Conservation (phyloP, 768 basidiomycete genomes). For the Calocera cornea region DNA sequence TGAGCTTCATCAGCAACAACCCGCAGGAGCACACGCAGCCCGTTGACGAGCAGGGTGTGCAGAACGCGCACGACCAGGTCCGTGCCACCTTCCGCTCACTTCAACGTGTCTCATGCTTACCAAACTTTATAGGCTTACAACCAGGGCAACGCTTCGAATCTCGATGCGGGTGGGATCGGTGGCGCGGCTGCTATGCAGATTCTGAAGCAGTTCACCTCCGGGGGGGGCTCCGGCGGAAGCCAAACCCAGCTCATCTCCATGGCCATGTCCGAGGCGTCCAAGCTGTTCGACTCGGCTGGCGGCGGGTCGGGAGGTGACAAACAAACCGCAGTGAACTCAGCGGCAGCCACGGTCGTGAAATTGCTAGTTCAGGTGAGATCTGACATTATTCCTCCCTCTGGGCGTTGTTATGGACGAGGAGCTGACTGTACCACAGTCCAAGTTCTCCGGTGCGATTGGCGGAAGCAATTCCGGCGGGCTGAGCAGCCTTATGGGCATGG, state of each 20-base stretch:
- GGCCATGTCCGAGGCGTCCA: conserved; percentile 68
- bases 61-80: conserved; percentile 37
- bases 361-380: conserved; percentile 39
- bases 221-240: conserved; percentile 31
- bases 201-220: conserved; percentile 54
- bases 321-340: conserved; percentile 74
- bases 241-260: conserved; percentile 60
- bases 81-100: background rate
- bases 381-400: conserved; percentile 12
- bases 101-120: background rate
- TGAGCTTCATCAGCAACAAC: conserved; percentile 36
- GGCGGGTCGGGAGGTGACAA: conserved; percentile 40
- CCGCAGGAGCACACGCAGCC: conserved; percentile 41
- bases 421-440: conserved; percentile 43
- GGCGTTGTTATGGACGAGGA: background rate
- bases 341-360: conserved; percentile 78
- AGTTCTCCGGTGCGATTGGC: conserved; percentile 36
- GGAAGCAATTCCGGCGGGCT: conserved; percentile 62
- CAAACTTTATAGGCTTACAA: conserved; percentile 38
- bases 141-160: conserved; percentile 34
- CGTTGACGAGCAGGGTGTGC: conserved; percentile 52
- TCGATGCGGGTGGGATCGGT: conserved; percentile 53
- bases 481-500: conserved; percentile 44
- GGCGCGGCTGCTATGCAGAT: conserved; percentile 69
- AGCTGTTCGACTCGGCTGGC: conserved; percentile 59